These are phyloP conservation scores for Cercospora citrullina DNA, from an alignment of 2,329 filamentous ascomycete genomes.

Conservation along the genomic window DNA sequence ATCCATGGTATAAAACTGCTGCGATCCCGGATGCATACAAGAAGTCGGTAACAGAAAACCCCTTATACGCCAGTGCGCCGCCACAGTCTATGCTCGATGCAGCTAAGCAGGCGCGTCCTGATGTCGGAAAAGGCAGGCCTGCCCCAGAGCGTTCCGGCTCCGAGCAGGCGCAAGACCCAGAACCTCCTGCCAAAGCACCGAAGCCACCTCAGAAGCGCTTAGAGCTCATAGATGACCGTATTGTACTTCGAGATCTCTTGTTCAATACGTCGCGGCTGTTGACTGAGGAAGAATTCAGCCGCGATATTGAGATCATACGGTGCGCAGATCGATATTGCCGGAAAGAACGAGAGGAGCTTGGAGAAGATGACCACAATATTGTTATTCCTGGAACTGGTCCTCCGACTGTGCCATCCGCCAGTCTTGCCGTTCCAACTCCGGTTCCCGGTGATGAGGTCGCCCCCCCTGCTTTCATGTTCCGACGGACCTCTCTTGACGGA, in stretches of 20 bases:
- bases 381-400: conserved; percentile 3
- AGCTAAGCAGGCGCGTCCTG: background rate
- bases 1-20: conserved; percentile 13
- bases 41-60: background rate
- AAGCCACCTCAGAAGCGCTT: background rate
- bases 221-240: background rate
- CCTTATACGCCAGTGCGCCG: background rate
- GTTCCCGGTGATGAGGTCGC: background rate
- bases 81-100: background rate
- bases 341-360: background rate
- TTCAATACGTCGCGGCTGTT: conserved; percentile 6
- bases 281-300: conserved; percentile 6
- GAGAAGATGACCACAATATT: background rate
- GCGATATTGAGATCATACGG: conserved; percentile 1
- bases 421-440: background rate
- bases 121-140: background rate
- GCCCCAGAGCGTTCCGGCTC: background rate
- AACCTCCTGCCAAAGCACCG: conserved; percentile 3
- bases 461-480: background rate
- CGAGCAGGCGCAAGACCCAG: background rate
- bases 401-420: background rate
- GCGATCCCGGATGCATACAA: background rate
- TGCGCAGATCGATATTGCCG: conserved; percentile 13
- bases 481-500: background rate
- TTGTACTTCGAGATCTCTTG: conserved; percentile 7